A percentile compares a stretch with the other conserved stretches of the same genome.
These are phyloP conservation scores for Plenodomus tracheiphilus DNA, from an alignment of 2,329 filamentous ascomycete species.

Conservation along the genomic window DNA sequence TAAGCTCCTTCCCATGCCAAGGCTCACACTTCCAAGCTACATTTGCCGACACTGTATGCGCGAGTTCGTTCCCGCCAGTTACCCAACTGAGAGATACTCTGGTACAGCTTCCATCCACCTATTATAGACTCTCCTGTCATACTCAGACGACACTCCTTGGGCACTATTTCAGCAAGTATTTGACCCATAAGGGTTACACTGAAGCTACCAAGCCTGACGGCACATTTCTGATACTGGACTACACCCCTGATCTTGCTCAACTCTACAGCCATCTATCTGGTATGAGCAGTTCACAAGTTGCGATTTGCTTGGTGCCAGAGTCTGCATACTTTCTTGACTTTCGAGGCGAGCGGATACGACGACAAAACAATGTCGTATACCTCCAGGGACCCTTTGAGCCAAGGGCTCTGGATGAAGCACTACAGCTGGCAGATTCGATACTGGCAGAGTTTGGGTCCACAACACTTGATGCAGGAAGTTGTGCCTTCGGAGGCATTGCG, in stretches of 20 bases:
- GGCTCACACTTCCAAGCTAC: conserved; percentile 50
- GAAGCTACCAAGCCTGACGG: conserved; percentile 10
- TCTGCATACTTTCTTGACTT: conserved; percentile 21
- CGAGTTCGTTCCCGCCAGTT: conserved; percentile 22
- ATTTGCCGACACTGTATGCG: conserved; percentile 30
- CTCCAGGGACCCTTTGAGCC: conserved; percentile 33
- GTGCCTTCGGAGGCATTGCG: not conserved
- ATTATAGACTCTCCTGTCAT: conserved; percentile 14
- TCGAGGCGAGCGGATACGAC: conserved; percentile 11
- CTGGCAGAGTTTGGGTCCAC: conserved; percentile 8
- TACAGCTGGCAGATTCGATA: conserved; percentile 17
- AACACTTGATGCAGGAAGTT: not conserved
- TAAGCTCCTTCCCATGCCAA: conserved; percentile 39
- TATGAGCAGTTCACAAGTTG: conserved; percentile 20
- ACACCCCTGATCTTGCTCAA: conserved; percentile 18
- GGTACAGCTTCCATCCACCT: conserved; percentile 8
- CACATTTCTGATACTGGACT: conserved; percentile 31
- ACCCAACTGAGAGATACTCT: conserved; percentile 6
- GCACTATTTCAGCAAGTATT: conserved; percentile 18
- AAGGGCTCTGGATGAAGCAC: conserved; percentile 15
- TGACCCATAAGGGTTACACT: conserved; percentile 14
- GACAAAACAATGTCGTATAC: conserved; percentile 27
- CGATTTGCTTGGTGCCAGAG: conserved; percentile 36
- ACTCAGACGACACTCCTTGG: conserved; percentile 13
- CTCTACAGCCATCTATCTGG: conserved; percentile 17